These are phyloP conservation scores for Cnidoscolus chayamansa DNA, from an alignment of 441 rosid genomes.

Conservation along the genomic window DNA sequence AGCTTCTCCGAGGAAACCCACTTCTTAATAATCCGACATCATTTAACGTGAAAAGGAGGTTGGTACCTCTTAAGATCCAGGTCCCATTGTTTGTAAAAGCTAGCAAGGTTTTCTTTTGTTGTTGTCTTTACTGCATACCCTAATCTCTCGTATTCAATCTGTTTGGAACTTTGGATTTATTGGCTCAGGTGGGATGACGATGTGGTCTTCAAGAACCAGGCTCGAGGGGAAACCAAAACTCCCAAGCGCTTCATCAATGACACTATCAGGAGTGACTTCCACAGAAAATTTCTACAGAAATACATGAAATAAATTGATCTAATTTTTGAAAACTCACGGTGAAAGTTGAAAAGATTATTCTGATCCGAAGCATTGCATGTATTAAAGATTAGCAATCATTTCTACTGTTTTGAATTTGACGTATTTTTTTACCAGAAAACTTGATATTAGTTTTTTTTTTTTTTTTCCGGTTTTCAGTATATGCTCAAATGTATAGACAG, in stretches of 20 bases:
- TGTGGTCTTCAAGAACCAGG: slow-evolving; percentile 96
- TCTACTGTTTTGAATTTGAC: slow-evolving; percentile 13
- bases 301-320: slow-evolving; percentile 78
- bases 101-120: neutral
- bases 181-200: slow-evolving; percentile 94
- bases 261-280: slow-evolving; percentile 92
- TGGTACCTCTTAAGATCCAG: slow-evolving; percentile 11
- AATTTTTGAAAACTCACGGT: neutral
- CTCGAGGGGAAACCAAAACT: slow-evolving; percentile 88
- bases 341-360: neutral
- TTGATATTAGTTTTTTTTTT: neutral
- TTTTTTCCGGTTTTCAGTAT: no score
- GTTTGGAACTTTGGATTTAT: neutral
- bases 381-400: neutral
- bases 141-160: neutral
- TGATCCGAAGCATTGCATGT: slow-evolving; percentile 7
- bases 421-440: neutral
- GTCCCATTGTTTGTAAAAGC: neutral
- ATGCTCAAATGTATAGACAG: neutral
- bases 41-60: slow-evolving; percentile 89
- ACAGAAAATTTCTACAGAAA: slow-evolving; percentile 82
- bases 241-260: slow-evolving; percentile 96
- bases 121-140: neutral
- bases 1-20: slow-evolving; percentile 96
- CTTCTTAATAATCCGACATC: slow-evolving; percentile 71